Conservation (phyloP, 371 early-diverging fungal species). For the Mucor racemosus region DNA sequence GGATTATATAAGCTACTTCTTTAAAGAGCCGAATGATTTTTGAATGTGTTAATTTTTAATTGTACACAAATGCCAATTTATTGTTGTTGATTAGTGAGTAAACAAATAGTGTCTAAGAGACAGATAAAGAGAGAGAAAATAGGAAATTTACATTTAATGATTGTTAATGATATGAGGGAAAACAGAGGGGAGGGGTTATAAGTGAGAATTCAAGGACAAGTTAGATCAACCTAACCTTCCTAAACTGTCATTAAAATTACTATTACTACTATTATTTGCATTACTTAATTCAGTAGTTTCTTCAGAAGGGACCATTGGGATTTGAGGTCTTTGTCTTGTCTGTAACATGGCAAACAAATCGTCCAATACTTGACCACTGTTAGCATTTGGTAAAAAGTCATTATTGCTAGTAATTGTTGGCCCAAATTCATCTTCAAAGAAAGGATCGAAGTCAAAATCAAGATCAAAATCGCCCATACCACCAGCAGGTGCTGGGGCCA, state of each 20-base stretch:
- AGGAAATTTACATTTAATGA: background rate
- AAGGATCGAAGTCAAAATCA: constrained; percentile 34
- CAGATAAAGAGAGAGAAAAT: background rate
- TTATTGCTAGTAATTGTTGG: constrained; percentile 15
- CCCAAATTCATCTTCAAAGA: constrained; percentile 44
- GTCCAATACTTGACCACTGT: constrained; percentile 33
- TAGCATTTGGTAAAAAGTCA: constrained; percentile 30
- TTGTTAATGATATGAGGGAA: background rate
- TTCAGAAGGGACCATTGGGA: constrained; percentile 25
- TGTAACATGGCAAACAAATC: constrained; percentile 38
- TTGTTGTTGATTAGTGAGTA: no score
- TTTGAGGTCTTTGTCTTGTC: constrained; percentile 39
- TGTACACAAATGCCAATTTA: background rate
- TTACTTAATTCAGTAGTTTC: constrained; percentile 5
- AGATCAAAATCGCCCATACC: constrained; percentile 18
- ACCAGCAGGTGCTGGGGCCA: constrained; percentile 2
- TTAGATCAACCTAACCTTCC: background rate
- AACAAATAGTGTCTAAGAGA: no score
- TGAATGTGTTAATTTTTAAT: background rate
- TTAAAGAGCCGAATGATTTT: background rate
- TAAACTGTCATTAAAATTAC: constrained; percentile 1
- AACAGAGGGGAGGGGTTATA: background rate
- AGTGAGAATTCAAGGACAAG: background rate
- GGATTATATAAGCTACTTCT: background rate
- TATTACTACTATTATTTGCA: background rate